These are phyloP conservation scores for Mikania micrantha DNA, from an alignment of 129 eudicot genomes.

Conservation along the genomic window DNA sequence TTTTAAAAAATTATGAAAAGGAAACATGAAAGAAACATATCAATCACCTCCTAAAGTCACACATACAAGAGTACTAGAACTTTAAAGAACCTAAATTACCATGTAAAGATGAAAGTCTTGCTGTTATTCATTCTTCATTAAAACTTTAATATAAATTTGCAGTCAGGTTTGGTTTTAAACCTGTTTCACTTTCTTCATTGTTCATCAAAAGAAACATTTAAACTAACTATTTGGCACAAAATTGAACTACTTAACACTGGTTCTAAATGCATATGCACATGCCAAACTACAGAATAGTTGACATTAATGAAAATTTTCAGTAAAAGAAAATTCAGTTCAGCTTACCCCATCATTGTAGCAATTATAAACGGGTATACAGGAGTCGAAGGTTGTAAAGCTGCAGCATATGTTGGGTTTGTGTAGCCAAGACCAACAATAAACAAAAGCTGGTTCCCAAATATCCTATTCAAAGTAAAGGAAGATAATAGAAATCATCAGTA, in stretches of 20 bases:
- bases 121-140: background rate
- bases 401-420: constrained; percentile 96
- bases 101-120: background rate
- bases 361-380: constrained; percentile 85
- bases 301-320: background rate
- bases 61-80: background rate
- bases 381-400: constrained; percentile 91
- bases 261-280: background rate
- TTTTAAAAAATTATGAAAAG: no score
- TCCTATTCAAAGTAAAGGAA: constrained; percentile 39
- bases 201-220: background rate
- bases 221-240: background rate
- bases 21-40: no score
- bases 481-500: background rate
- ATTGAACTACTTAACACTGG: background rate
- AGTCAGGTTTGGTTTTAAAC: background rate
- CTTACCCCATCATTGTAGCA: constrained; percentile 78
- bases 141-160: background rate
- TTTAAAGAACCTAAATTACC: background rate
- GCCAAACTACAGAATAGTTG: background rate
- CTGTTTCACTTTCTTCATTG: background rate
- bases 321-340: constrained; percentile 8
- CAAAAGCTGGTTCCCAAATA: constrained; percentile 92
- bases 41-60: no score
- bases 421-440: constrained; percentile 94